Conservation (phyloP, 78 protist species). For the Chrysochromulina parva region DNA sequence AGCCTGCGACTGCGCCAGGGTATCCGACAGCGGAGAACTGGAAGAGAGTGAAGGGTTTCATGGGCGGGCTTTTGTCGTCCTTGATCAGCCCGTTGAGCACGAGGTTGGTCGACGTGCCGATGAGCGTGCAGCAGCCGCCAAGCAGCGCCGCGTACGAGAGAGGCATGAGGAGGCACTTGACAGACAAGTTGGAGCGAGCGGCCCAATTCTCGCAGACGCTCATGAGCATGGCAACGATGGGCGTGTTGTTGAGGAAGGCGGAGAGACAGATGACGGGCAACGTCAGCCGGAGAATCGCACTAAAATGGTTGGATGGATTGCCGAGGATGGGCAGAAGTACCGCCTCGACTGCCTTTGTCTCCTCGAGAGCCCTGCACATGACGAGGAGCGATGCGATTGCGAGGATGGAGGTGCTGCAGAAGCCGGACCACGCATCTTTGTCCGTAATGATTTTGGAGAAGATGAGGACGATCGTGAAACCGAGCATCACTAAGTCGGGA, state of each 20-base stretch:
- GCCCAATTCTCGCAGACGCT: background rate
- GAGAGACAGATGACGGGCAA: background rate
- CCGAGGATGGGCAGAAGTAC: background rate
- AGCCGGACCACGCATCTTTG: constrained; percentile 41
- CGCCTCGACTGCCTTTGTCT: background rate
- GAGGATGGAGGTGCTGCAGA: constrained; percentile 30
- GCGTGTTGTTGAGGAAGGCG: constrained; percentile 38
- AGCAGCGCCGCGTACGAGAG: constrained; percentile 24
- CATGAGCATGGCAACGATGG: constrained; percentile 14
- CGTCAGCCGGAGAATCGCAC: background rate
- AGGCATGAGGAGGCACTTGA: constrained; percentile 23
- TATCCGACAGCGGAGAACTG: too few relatives aligned
- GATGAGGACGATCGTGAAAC: background rate
- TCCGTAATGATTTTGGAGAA: constrained; percentile 18
- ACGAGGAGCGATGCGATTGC: constrained; percentile 36
- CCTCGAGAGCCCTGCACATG: background rate
- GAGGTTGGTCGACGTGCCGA: constrained; percentile 41
- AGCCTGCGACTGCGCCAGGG: too few relatives aligned
- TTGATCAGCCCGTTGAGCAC: background rate
- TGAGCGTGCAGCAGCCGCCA: constrained; percentile 48
- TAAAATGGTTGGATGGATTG: background rate
- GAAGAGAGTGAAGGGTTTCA: too few relatives aligned
- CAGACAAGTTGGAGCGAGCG: background rate
- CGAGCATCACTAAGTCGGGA: constrained; percentile 38
- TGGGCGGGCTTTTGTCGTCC: too few relatives aligned